These are phyloP conservation scores for Aureobasidium melanogenum DNA, from an alignment of 2,329 filamentous ascomycete genomes.

Conservation along the genomic window DNA sequence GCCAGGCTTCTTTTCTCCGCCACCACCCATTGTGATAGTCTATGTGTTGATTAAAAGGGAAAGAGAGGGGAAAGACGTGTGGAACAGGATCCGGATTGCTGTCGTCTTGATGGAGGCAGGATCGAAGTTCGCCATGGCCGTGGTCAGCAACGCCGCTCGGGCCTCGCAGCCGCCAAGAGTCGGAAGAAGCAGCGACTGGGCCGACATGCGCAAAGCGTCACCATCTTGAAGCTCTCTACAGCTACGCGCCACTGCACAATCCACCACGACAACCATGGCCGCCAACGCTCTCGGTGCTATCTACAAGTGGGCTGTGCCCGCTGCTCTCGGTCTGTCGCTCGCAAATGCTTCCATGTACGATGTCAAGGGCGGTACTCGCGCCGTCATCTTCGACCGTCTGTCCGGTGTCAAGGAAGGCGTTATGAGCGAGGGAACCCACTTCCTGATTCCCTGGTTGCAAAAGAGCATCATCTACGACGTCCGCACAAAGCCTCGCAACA, in stretches of 20 bases:
- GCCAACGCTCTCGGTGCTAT: conserved; percentile 49
- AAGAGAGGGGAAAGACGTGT: not conserved
- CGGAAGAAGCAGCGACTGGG: not conserved
- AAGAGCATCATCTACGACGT: conserved; percentile 93
- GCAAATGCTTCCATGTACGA: conserved; percentile 85
- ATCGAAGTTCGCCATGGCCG: conserved; percentile 10
- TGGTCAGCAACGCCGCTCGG: conserved; percentile 8
- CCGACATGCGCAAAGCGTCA: not conserved
- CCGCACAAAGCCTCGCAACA: conserved; percentile 92
- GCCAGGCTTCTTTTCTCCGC: conserved; percentile 33
- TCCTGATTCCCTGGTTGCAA: conserved; percentile 92
- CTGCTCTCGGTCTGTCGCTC: conserved; percentile 57
- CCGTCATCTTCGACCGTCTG: conserved; percentile 95
- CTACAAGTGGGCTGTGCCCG: conserved; percentile 65
- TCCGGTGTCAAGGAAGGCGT: conserved; percentile 88
- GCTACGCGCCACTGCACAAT: conserved; percentile 6
- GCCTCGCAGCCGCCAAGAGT: conserved; percentile 5
- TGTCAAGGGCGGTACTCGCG: conserved; percentile 86
- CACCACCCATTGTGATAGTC: conserved; percentile 31
- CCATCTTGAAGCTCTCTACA: conserved; percentile 2
- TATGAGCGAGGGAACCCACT: conserved; percentile 93
- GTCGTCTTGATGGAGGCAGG: not conserved
- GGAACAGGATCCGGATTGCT: not conserved
- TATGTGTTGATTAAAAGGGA: not conserved
- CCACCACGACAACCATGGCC: conserved; percentile 18